A percentile compares a stretch with the other conserved stretches of the same genome.
Conservation (phyloP, 2,329 filamentous ascomycete genomes). For the Metarhizium robertsii region DNA sequence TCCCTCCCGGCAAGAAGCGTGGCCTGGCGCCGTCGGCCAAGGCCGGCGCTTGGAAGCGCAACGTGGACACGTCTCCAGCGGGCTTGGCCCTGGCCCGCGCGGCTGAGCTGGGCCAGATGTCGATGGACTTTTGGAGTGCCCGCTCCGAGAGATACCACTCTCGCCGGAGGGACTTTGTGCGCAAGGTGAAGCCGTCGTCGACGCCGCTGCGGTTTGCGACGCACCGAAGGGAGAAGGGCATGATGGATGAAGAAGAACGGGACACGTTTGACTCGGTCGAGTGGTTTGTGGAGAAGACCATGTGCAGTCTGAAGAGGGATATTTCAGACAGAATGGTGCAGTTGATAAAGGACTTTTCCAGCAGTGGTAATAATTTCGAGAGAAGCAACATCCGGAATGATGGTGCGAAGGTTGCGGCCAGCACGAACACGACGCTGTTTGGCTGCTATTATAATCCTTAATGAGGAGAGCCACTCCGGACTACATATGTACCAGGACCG, state of each 20-base stretch:
- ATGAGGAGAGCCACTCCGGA: neutral
- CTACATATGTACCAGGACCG: too few relatives aligned
- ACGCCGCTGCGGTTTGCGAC: slow-evolving; percentile 30
- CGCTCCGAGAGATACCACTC: slow-evolving; percentile 26
- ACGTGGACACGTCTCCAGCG: slow-evolving; percentile 20
- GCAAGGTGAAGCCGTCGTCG: slow-evolving; percentile 25
- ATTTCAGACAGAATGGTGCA: slow-evolving; percentile 4
- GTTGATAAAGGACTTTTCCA: slow-evolving; percentile 5
- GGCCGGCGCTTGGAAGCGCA: slow-evolving; percentile 22
- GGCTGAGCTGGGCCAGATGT: slow-evolving; percentile 29
- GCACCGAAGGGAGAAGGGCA: slow-evolving; percentile 19
- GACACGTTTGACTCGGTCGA: slow-evolving; percentile 23
- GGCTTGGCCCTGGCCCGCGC: slow-evolving; percentile 24
- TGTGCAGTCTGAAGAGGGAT: neutral
- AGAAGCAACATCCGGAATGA: neutral
- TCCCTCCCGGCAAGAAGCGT: neutral
- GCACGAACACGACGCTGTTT: neutral
- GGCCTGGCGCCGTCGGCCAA: neutral
- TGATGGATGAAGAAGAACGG: slow-evolving; percentile 25
- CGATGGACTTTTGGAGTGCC: slow-evolving; percentile 31
- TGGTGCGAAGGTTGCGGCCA: neutral
- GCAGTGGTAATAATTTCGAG: neutral
- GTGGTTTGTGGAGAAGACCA: slow-evolving; percentile 8
- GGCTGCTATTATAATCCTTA: neutral
- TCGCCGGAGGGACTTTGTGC: slow-evolving; percentile 28